Evolutionary conservation across 257 asterid genomes (phyloP).

Genomic region (Forsythia viridissima): DNA sequence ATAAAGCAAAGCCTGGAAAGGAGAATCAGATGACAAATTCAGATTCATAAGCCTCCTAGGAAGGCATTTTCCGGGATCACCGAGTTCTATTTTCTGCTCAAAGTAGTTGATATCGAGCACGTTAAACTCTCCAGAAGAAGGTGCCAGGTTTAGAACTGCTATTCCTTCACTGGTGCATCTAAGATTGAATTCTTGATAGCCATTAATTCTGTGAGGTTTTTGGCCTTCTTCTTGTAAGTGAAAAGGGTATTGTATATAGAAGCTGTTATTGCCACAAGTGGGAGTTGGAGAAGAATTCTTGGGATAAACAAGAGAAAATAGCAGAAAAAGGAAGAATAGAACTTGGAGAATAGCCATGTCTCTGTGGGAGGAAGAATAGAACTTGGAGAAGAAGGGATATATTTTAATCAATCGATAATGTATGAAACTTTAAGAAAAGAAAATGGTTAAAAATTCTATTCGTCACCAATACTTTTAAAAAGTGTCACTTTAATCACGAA

Average conservation of each 20-base stretch:
- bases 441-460: too few species aligned
- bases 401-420: background rate
- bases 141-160: background rate
- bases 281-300: background rate
- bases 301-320: background rate
- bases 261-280: constrained; percentile 1
- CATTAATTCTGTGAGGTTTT: background rate
- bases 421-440: too few species aligned
- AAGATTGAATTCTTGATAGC: background rate
- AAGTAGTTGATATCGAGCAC: background rate
- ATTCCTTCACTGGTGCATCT: constrained; percentile 8
- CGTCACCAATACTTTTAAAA: too few species aligned
- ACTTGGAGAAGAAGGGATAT: constrained; percentile 5
- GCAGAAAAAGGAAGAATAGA: background rate
- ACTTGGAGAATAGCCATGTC: background rate
- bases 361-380: background rate
- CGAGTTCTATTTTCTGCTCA: background rate
- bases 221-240: background rate
- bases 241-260: constrained; percentile 20
- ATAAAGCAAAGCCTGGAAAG: constrained; percentile 9
- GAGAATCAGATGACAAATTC: background rate
- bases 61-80: constrained; percentile 15
- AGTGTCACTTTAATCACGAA: too few species aligned
- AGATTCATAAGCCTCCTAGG: constrained; percentile 11
- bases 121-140: constrained; percentile 9